phyloP scores from a whole-genome alignment of 2,329 filamentous ascomycete genomes.

The Lecanicillium sp. region DNA sequence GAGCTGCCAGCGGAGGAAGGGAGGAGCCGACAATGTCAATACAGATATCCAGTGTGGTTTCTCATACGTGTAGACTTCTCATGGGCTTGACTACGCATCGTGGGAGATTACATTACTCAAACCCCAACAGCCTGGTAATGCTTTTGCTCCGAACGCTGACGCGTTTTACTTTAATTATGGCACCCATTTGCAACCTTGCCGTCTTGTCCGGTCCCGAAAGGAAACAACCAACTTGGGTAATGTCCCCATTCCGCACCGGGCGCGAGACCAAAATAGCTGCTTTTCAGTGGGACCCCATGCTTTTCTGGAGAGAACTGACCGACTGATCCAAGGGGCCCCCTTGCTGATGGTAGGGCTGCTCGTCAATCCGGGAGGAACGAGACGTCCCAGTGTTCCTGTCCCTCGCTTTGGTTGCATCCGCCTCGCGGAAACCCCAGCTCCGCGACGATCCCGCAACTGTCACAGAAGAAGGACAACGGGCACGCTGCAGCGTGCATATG shows the following conservation, averaged over 20 bases:
- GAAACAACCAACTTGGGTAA: too few relatives aligned
- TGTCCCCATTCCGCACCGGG: background rate
- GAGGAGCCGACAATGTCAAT: background rate
- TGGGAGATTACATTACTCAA: too few relatives aligned
- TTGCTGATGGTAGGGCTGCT: slow-evolving; percentile 3
- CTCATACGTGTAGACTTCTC: background rate
- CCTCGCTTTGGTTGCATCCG: slow-evolving; percentile 5
- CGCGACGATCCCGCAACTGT: too few relatives aligned
- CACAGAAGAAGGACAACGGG: background rate
- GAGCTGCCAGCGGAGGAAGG: slow-evolving; percentile 1
- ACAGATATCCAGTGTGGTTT: background rate
- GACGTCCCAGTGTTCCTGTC: background rate
- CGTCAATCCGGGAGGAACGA: background rate
- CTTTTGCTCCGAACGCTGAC: slow-evolving; percentile 3
- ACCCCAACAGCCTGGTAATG: background rate
- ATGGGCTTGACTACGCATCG: background rate
- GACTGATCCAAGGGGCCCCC: background rate
- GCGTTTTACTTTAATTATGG: background rate
- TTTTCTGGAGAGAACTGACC: background rate
- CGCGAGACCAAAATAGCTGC: slow-evolving; percentile 8
- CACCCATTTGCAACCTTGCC: background rate
- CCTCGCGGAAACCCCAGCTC: background rate
- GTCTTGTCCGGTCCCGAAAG: background rate
- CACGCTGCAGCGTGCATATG: background rate
- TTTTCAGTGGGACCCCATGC: background rate